A percentile compares a stretch with the other conserved stretches of the same genome.
Conservation (phyloP, 2,329 filamentous ascomycete species). For the Dactylellina sp. region DNA sequence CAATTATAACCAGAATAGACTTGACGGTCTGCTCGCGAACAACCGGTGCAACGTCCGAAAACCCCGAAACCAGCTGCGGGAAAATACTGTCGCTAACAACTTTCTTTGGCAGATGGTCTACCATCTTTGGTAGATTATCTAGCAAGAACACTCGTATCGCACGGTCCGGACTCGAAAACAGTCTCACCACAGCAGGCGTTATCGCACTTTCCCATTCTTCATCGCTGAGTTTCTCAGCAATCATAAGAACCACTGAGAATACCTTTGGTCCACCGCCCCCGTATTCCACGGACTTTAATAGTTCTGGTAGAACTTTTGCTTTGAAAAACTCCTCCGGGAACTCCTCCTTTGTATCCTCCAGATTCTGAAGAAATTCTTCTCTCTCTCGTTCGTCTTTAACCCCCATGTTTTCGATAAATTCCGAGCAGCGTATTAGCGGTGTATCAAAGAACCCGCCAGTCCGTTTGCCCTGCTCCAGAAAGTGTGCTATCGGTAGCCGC, state of each 20-base stretch:
- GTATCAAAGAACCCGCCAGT: conserved; percentile 91
- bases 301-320: conserved; percentile 92
- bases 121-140: conserved; percentile 89
- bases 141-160: conserved; percentile 90
- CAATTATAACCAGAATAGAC: conserved; percentile 85
- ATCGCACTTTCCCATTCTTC: conserved; percentile 90
- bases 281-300: conserved; percentile 99
- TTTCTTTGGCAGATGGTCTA: conserved; percentile 87
- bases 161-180: conserved; percentile 91
- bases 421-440: conserved; percentile 87
- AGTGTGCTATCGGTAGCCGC: conserved; percentile 83
- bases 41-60: conserved; percentile 88
- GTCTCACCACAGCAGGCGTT: conserved; percentile 83
- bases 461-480: conserved; percentile 87
- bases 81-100: conserved; percentile 97
- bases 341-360: conserved; percentile 88
- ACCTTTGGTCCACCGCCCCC: conserved; percentile 94
- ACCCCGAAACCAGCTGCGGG: conserved; percentile 94
- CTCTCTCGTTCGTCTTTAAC: conserved; percentile 86
- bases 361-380: conserved; percentile 84
- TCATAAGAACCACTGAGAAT: conserved; percentile 87
- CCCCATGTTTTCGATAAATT: conserved; percentile 91
- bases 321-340: conserved; percentile 99
- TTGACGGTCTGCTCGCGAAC: conserved; percentile 97
- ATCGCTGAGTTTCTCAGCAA: conserved; percentile 83